Conservation (phyloP, 208 protist genomes). For the Trichomonas gallinae region DNA sequence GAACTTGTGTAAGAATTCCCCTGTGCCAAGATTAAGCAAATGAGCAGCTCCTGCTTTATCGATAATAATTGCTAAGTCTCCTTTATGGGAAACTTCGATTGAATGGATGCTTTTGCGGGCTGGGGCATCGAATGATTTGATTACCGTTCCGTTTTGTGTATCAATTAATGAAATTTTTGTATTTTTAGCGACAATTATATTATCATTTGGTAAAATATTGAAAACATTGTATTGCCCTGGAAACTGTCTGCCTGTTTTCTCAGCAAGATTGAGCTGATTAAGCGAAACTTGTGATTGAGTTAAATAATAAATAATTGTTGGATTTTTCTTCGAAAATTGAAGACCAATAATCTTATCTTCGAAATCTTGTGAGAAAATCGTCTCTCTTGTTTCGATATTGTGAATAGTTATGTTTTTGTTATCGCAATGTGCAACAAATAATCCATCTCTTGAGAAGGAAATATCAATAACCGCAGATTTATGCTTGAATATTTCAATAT, state of each 20-base stretch:
- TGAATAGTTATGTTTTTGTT: background rate
- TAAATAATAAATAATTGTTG: background rate
- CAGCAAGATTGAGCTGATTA: background rate
- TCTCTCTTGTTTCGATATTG: background rate
- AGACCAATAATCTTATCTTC: background rate
- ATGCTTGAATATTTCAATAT: background rate
- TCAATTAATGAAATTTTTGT: background rate
- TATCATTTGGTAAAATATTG: background rate
- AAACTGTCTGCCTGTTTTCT: background rate
- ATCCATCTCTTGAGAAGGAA: background rate
- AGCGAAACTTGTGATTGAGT: too few species aligned
- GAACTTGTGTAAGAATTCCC: background rate
- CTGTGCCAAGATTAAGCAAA: background rate
- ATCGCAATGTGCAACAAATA: background rate
- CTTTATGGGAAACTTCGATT: conserved; percentile 6
- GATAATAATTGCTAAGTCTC: background rate
- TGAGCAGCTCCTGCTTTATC: background rate
- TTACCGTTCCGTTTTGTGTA: background rate
- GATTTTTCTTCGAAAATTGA: background rate
- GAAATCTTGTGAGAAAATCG: background rate
- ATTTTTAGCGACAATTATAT: background rate
- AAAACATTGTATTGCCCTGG: background rate
- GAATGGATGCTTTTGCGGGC: background rate
- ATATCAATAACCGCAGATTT: too few species aligned
- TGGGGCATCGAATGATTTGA: background rate